phyloP scores from a whole-genome alignment of 345 rosid species.

The Camelina sativa region DNA sequence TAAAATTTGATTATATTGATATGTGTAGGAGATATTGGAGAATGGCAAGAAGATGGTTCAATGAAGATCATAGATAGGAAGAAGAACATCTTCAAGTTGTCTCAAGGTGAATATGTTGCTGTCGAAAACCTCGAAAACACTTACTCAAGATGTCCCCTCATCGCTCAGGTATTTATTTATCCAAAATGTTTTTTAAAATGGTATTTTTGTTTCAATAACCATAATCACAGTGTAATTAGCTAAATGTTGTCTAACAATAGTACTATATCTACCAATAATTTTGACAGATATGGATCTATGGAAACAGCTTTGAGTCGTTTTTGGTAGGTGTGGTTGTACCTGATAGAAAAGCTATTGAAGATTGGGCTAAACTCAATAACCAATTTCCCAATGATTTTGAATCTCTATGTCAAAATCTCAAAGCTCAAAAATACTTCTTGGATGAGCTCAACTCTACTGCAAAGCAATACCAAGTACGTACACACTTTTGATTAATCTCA shows the following conservation, averaged over 20 bases:
- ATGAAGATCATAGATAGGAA: constrained; percentile 94
- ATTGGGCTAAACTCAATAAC: constrained; percentile 65
- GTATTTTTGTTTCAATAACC: not conserved
- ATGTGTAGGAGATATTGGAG: constrained; percentile 82
- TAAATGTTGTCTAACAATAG: not conserved
- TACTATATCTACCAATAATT: constrained; percentile 6
- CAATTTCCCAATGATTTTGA: constrained; percentile 58
- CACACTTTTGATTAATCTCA: not conserved
- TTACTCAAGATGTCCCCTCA: constrained; percentile 70
- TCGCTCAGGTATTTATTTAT: constrained; percentile 60
- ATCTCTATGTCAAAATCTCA: constrained; percentile 62
- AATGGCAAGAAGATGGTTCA: constrained; percentile 84
- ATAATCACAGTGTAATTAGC: not conserved
- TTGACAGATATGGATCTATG: constrained; percentile 87
- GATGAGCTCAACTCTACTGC: constrained; percentile 85
- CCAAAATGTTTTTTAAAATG: not conserved
- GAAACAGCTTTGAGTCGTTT: constrained; percentile 94
- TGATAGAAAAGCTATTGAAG: constrained; percentile 73
- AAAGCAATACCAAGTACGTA: constrained; percentile 63
- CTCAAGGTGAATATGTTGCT: constrained; percentile 97
- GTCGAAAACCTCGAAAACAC: constrained; percentile 82
- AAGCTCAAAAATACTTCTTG: constrained; percentile 71
- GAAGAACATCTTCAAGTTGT: constrained; percentile 93
- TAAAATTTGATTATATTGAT: not conserved
- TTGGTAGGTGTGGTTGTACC: constrained; percentile 88